Conservation (phyloP, 2,329 filamentous ascomycete species). For the Elsinoe australis region DNA sequence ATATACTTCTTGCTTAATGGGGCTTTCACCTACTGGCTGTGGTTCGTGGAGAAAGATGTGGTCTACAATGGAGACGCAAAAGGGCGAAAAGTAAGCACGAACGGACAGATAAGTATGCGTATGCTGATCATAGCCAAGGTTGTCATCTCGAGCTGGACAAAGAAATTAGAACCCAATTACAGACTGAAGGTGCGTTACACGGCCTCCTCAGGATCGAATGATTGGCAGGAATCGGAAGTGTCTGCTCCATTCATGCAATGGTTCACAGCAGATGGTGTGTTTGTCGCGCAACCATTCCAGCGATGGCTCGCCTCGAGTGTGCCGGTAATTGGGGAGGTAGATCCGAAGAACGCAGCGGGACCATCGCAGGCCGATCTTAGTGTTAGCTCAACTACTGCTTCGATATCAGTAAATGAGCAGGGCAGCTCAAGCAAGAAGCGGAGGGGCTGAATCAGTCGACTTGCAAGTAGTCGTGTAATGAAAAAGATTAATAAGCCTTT, state of each 20-base stretch:
- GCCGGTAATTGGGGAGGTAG: constrained; percentile 56
- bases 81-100: constrained; percentile 55
- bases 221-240: constrained; percentile 44
- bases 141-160: constrained; percentile 60
- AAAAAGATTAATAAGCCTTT: too few species aligned
- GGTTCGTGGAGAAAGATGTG: constrained; percentile 69
- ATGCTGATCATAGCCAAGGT: constrained; percentile 47
- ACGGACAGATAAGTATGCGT: neutral
- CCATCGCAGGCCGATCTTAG: too few species aligned
- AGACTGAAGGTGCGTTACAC: constrained; percentile 52
- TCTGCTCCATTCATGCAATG: constrained; percentile 61
- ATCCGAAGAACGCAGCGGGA: constrained; percentile 48
- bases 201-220: constrained; percentile 22
- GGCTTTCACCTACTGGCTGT: constrained; percentile 75
- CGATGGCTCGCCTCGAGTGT: constrained; percentile 64
- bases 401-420: neutral
- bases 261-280: constrained; percentile 66
- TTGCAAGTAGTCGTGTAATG: too few species aligned
- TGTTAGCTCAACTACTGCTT: neutral
- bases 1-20: constrained; percentile 74
- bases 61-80: constrained; percentile 70
- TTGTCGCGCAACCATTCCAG: constrained; percentile 70
- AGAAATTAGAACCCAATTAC: constrained; percentile 78
- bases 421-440: too few species aligned
- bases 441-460: too few species aligned